These are phyloP conservation scores for Tylopilus vinaceipallidus DNA, from an alignment of 768 basidiomycete species.

Conservation along the genomic window DNA sequence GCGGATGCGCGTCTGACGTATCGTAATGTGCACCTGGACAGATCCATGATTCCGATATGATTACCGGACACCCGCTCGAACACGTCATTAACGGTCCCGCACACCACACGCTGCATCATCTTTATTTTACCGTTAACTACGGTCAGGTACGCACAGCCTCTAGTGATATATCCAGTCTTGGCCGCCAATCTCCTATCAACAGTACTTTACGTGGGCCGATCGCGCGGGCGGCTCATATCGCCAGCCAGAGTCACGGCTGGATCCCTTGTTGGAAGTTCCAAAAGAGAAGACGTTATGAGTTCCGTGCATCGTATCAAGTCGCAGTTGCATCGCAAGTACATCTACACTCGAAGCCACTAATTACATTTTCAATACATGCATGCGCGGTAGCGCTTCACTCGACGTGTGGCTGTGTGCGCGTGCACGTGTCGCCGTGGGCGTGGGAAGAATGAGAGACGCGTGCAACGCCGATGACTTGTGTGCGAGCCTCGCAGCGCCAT, in stretches of 20 bases:
- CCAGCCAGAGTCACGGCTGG: slow-evolving; percentile 77
- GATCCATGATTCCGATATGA: slow-evolving; percentile 99
- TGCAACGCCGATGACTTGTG: too few relatives aligned
- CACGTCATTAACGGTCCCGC: slow-evolving; percentile 95
- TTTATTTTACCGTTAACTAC: slow-evolving; percentile 97
- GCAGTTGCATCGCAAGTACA: slow-evolving; percentile 9
- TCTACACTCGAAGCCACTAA: slow-evolving; percentile 9
- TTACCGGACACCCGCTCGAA: slow-evolving; percentile 87
- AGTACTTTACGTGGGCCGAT: slow-evolving; percentile 99
- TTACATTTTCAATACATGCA: slow-evolving; percentile 3
- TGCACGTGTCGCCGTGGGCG: too few relatives aligned
- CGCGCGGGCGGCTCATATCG: slow-evolving; percentile 82
- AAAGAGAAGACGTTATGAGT: slow-evolving; percentile 28
- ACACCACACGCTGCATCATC: slow-evolving; percentile 94
- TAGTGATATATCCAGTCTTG: not conserved
- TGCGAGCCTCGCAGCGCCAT: too few relatives aligned
- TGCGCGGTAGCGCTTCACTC: not conserved
- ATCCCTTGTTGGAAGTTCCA: slow-evolving; percentile 71
- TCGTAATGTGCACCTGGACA: slow-evolving; percentile 27
- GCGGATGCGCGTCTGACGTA: not conserved
- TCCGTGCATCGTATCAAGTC: not conserved
- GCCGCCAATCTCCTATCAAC: slow-evolving; percentile 23
- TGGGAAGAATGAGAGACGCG: too few relatives aligned
- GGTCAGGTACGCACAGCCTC: slow-evolving; percentile 64
- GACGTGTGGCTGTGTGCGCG: too few relatives aligned